Evolutionary conservation across 1,139 yeast species (phyloP), one percentile per base, ranked within the genome.

Genomic region (Taphrina communis): DNA sequence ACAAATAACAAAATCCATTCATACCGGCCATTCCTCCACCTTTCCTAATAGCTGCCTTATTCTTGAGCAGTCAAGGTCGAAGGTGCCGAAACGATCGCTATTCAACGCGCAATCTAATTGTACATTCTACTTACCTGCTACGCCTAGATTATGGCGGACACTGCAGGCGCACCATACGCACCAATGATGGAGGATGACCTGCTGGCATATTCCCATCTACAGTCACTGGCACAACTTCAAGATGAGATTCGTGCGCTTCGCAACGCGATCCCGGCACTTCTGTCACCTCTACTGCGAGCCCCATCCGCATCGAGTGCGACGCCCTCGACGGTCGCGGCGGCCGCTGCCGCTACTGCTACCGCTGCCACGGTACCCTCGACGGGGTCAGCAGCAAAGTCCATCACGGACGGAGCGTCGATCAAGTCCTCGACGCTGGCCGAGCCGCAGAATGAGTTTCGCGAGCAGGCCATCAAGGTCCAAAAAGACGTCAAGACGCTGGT

Each of bases 181-280:
- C 48, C 53, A 1, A 50, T 50, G n/a, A 17, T 57, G 25, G 65
- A 60, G 9, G 52, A 48, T 25, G 67, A 56, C 55, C 17, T 50
- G 25, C 55, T 63, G 19, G 53, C 59, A 48, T 63, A 55, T 41
- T 55, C 60, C 25, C 67, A 63, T 25, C 44, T 63, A 44, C 67
- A 63, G 25, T 41, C 55, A 21, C 67, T 63, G 7, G 53, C 67
- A 19, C 25, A 31, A 14, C 21, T 63, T 31, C 60, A 63, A 25
- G 55, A 14, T 9, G 67, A 63, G 36, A 63, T 63, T 21, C 61
- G 42, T 8, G 39, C 44, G n/a, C 61, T 63, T 21, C 60, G 67
- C 6, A 21, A 46, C 61, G 60, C 56, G 25, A 63, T 63, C 35
- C 67, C 67, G 14, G 60, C 61, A 8, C 67, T 63, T 48, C 50